These are phyloP conservation scores for Lasiosphaeris hirsuta DNA, from an alignment of 495 filamentous ascomycete genomes.

Conservation along the genomic window DNA sequence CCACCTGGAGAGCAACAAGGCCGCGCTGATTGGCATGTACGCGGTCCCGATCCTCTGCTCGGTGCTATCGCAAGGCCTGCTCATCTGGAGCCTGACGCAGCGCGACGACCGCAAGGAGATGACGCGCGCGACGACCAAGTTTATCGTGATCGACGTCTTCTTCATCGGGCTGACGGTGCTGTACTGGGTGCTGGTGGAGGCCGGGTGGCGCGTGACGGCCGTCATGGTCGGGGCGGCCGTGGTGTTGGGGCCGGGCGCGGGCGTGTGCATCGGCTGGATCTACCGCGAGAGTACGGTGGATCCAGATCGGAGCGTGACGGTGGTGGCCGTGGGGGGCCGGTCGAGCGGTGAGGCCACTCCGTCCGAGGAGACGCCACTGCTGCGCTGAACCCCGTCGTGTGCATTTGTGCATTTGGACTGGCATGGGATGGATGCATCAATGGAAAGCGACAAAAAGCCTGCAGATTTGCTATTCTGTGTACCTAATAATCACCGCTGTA, in stretches of 20 bases:
- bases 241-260: slow-evolving; percentile 38
- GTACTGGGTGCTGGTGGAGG: slow-evolving; percentile 42
- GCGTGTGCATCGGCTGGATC: slow-evolving; percentile 35
- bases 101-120: slow-evolving; percentile 38
- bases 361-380: slow-evolving; percentile 31
- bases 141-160: slow-evolving; percentile 34
- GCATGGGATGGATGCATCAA: background rate
- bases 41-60: slow-evolving; percentile 34
- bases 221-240: slow-evolving; percentile 28
- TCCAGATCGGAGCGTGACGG: slow-evolving; percentile 27
- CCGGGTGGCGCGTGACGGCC: slow-evolving; percentile 28
- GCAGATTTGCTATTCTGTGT: background rate
- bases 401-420: background rate
- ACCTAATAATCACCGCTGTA: too few species aligned
- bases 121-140: slow-evolving; percentile 35
- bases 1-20: slow-evolving; percentile 32
- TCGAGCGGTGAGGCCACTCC: slow-evolving; percentile 8
- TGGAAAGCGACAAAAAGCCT: background rate
- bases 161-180: slow-evolving; percentile 35
- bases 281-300: slow-evolving; percentile 34
- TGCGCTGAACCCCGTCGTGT: slow-evolving; percentile 19
- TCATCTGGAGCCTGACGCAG: slow-evolving; percentile 30
- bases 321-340: slow-evolving; percentile 27
- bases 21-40: slow-evolving; percentile 30
- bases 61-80: slow-evolving; percentile 26